Percentiles rank a stretch among this genome's conserved stretches.
These are phyloP conservation scores for Castanea sativa DNA, from an alignment of 306 rosid genomes.

Conservation along the genomic window DNA sequence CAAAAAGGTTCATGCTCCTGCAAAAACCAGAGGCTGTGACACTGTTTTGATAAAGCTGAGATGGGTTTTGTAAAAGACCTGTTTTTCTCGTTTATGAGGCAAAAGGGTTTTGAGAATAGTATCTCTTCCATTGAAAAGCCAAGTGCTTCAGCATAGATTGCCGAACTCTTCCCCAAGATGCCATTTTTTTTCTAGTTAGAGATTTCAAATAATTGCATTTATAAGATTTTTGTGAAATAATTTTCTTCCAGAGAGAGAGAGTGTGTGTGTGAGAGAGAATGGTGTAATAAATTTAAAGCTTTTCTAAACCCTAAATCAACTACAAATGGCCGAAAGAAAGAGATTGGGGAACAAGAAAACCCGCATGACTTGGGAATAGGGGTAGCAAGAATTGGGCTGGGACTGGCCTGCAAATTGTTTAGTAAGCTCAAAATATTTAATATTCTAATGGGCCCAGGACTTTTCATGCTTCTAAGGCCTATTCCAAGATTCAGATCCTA, in stretches of 20 bases:
- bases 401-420: background rate
- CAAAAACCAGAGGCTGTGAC: constrained; percentile 22
- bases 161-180: constrained; percentile 46
- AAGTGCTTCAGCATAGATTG: constrained; percentile 43
- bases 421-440: no score
- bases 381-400: background rate
- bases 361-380: no score
- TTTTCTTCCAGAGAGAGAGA: background rate
- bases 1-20: constrained; percentile 47
- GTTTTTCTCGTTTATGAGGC: constrained; percentile 20
- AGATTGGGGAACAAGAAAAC: background rate
- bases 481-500: no score
- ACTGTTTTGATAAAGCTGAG: constrained; percentile 17
- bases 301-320: no score
- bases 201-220: background rate
- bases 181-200: constrained; percentile 33
- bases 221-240: background rate
- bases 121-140: constrained; percentile 30
- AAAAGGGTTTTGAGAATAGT: constrained; percentile 30
- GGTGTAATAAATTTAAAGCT: background rate
- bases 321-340: background rate
- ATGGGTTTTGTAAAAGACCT: constrained; percentile 13
- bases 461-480: background rate
- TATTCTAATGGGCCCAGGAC: background rate
- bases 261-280: background rate